Percentiles rank a stretch among this genome's conserved stretches.
These are phyloP conservation scores for Alternaria solani DNA, from an alignment of 2,329 filamentous ascomycete genomes.

Conservation along the genomic window DNA sequence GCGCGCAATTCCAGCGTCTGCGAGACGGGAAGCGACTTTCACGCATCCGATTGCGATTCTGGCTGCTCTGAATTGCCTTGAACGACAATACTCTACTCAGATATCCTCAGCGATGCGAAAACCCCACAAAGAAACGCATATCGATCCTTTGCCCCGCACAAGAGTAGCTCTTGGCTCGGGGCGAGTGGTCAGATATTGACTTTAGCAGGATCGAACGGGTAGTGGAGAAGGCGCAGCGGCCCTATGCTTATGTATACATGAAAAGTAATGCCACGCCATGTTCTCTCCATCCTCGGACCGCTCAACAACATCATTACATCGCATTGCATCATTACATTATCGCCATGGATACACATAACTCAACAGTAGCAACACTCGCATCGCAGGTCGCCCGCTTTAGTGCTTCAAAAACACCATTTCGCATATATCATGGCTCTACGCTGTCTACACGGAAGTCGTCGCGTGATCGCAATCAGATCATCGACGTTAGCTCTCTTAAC, in stretches of 20 bases:
- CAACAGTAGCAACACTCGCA: conserved; percentile 36
- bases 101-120: background rate
- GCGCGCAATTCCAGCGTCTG: conserved; percentile 8
- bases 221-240: conserved; percentile 38
- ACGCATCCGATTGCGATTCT: background rate
- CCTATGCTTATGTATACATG: conserved; percentile 29
- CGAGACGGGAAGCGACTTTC: background rate
- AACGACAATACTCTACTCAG: background rate
- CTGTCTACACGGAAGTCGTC: conserved; percentile 60
- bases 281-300: conserved; percentile 7
- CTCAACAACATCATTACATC: conserved; percentile 4
- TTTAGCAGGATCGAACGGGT: conserved; percentile 24
- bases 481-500: conserved; percentile 60
- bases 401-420: conserved; percentile 57
- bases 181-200: conserved; percentile 9
- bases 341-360: conserved; percentile 41
- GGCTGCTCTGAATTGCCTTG: background rate
- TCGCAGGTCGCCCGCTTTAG: conserved; percentile 55
- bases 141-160: conserved; percentile 4
- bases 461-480: conserved; percentile 51
- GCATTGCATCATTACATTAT: background rate
- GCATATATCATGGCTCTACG: conserved; percentile 66
- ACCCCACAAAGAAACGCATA: background rate
- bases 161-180: conserved; percentile 6
- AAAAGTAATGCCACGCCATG: conserved; percentile 14